These are phyloP conservation scores for Ephemerocybe angulata DNA, from an alignment of 768 basidiomycete species.

Conservation along the genomic window DNA sequence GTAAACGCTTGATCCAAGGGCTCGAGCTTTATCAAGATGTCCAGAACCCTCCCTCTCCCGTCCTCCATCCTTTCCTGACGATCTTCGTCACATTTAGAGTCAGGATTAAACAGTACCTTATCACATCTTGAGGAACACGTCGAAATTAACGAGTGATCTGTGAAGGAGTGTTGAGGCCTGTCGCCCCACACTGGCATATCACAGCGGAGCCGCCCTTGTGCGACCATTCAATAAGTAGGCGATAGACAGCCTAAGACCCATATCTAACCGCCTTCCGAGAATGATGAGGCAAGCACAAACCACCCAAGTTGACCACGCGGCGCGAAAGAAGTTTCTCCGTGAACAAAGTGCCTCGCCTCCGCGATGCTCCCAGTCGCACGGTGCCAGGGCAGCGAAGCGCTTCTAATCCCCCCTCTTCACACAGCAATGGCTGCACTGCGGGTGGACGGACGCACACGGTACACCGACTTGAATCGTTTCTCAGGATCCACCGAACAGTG, in stretches of 20 bases:
- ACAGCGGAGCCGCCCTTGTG: no score
- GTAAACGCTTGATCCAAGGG: not conserved
- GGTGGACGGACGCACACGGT: no score
- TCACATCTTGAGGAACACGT: not conserved
- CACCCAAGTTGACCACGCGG: not conserved
- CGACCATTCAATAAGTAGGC: conserved; percentile 2
- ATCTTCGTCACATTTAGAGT: not conserved
- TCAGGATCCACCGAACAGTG: not conserved
- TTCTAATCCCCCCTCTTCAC: not conserved
- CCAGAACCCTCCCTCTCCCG: no score
- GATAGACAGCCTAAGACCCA: not conserved
- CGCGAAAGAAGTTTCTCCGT: not conserved
- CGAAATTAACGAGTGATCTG: conserved; percentile 3
- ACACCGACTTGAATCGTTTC: not conserved
- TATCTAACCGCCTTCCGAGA: not conserved
- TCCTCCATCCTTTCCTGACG: no score
- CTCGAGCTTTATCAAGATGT: not conserved
- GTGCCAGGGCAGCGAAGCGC: not conserved
- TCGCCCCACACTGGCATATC: not conserved
- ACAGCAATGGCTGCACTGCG: not conserved
- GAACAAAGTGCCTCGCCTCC: not conserved
- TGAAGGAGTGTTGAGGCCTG: not conserved
- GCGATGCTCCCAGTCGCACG: not conserved
- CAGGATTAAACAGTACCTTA: no score
- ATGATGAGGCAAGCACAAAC: not conserved